Conservation (phyloP, 495 filamentous ascomycete genomes). For the Neurospora sublineolata region DNA sequence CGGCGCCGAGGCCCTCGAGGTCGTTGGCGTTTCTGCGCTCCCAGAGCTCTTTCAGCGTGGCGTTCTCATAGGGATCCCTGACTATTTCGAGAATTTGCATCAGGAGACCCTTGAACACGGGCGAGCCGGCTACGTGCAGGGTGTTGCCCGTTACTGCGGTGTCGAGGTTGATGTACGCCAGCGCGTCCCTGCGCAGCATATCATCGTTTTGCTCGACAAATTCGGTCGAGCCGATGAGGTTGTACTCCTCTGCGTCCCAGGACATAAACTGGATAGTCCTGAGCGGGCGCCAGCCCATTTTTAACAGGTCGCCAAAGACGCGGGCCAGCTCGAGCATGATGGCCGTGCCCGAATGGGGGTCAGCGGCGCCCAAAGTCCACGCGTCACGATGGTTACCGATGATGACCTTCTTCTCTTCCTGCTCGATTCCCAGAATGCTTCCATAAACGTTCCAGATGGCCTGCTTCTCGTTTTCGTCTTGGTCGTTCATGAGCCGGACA, state of each 20-base stretch:
- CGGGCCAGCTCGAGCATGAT: conserved; percentile 78
- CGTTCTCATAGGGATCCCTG: conserved; percentile 58
- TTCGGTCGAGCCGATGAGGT: conserved; percentile 88
- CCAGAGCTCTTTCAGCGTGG: conserved; percentile 67
- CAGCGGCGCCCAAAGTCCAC: conserved; percentile 79
- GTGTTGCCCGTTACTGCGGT: conserved; percentile 63
- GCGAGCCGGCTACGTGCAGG: conserved; percentile 68
- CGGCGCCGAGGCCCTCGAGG: conserved; percentile 63
- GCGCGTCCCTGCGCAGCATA: conserved; percentile 56
- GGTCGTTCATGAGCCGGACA: conserved; percentile 76
- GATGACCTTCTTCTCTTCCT: conserved; percentile 73
- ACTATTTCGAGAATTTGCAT: conserved; percentile 62
- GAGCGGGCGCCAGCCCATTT: conserved; percentile 76
- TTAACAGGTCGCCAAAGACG: conserved; percentile 65
- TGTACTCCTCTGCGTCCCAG: conserved; percentile 92
- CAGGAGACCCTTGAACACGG: conserved; percentile 61
- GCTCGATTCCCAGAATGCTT: conserved; percentile 68
- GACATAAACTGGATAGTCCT: conserved; percentile 89
- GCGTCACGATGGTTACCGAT: conserved; percentile 91
- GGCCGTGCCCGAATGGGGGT: conserved; percentile 82
- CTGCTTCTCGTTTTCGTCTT: conserved; percentile 72
- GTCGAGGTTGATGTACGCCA: conserved; percentile 89
- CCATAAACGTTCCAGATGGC: conserved; percentile 87
- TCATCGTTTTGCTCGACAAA: conserved; percentile 86
- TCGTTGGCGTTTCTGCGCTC: conserved; percentile 42